Evolutionary conservation across 306 rosid species (phyloP), one percentile per base, ranked within the genome.

Genomic region (Medicago ruthenica): DNA sequence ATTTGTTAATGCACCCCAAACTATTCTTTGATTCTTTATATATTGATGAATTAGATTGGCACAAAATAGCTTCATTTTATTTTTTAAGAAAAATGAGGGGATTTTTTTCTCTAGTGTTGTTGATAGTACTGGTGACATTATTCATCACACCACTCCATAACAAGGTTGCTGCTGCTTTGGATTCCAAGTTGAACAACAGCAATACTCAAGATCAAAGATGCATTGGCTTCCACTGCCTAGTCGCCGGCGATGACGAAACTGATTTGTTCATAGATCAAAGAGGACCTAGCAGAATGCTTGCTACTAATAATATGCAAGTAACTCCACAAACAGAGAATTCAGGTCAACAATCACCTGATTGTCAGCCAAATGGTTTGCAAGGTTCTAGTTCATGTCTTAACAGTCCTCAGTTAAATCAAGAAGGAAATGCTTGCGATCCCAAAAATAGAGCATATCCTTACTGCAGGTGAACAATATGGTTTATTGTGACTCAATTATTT

Each of bases 221-320:
- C 63, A 12, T 57, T 10, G 63, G 63, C 0, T 36, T 8, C 12
- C 36, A 57, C 2, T 57, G 63, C 63, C 3, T 57, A 9, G 63
- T 57, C 4, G n/a, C 0, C 2, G 36, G 2, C 4, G n/a, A 10
- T 0, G 63, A 20, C 13, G 63, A 57, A 21, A 22, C 2, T 6
- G 37, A 57, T 11, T 10, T 21, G 34, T 57, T 20, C n/a, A 57
- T 57, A 16, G 37, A 57, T 57, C 63, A 11, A 57, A 22, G 15
- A 22, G 16, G 63, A 21, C 10, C 31, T 21, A 57, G 63, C 34
- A 57, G 63, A 57, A 18, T 57, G 63, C 63, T 57, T 57, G 63
- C 63, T 0, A 5, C 7, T 21, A 22, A 11, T 21, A 4, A 1
- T 47, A 12, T 3, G 4, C 34, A 22, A 57, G 8, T 10, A 57